Base-by-base conservation (phyloP, 208 protist species). In the Crithidia fasciculata region DNA sequence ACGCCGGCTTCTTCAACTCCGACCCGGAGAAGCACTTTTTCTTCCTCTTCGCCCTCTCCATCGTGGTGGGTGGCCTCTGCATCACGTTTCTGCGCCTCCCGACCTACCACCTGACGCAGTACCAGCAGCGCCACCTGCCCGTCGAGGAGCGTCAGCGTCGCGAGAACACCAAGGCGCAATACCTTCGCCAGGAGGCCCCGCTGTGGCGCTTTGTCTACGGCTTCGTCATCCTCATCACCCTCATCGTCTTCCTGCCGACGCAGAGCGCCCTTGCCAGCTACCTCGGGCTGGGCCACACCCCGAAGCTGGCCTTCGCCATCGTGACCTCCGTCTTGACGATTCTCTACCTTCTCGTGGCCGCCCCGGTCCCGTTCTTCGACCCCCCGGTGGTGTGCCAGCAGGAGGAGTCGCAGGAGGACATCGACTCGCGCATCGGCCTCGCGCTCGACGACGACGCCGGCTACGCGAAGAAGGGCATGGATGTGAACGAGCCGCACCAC, bases 161-260 rank as follows among this genome's bases (percentile, higher is more conserved):
- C 41, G 52, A 62, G 64, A 76, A 69, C 40, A 62, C 76, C n/a
- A 82, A 80, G 58, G 70, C 77, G 49, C 69, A 83, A 69, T 89
- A 88, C 68, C 79, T 89, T n/a, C 43, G 76, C 5, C 88, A 93
- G 64, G 79, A 87, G 67, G 77, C 83, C 5, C 85, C 82, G 50
- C 28, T 81, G 44, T 80, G 78, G 71, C 85, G 85, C 63, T 89
- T 93, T 74, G 63, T 80, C 18, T 81, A 73, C 61, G 85, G 83
- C 40, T 82, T 89, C 49, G n/a, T 69, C 15, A 74, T 90, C 56
- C 66, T 93, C 44, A 49, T 85, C 65, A n/a, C 85, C 4, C 77
- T 93, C 36, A 77, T 85, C 37, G 47, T 89, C 50, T 93, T 78
- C 56, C 74, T 93, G 40, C 81, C 83, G 15, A 67, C 81, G 28